Conservation (phyloP, 495 filamentous ascomycete species). For the Parathielavia appendiculata region DNA sequence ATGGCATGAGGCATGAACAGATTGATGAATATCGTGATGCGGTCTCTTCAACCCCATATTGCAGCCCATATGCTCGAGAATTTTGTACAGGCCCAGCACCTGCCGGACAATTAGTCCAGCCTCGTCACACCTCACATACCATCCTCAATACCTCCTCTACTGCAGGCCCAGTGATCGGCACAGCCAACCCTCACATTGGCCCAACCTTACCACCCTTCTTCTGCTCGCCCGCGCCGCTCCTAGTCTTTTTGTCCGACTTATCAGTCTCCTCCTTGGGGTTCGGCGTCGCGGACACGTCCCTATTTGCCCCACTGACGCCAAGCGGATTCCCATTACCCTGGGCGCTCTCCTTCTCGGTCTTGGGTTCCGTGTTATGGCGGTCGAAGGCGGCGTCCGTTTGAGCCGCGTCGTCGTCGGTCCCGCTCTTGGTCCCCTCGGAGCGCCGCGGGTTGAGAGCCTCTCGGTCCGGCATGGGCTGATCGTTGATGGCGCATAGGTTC, state of each 20-base stretch:
- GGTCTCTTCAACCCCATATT: background rate
- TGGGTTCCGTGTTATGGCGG: conserved; percentile 37
- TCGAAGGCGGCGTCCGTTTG: conserved; percentile 40
- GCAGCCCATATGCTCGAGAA: background rate
- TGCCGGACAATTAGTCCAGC: background rate
- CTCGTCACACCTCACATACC: background rate
- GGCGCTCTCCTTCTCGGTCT: conserved; percentile 27
- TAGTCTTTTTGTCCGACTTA: conserved; percentile 16
- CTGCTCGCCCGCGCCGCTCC: conserved; percentile 24
- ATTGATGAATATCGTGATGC: background rate
- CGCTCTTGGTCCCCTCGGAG: conserved; percentile 37
- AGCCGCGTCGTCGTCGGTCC: conserved; percentile 35
- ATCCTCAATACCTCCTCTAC: background rate
- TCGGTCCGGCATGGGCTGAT: conserved; percentile 36
- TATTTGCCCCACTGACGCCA: conserved; percentile 36
- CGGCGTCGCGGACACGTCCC: conserved; percentile 28
- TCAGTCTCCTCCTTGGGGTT: conserved; percentile 13
- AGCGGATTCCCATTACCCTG: conserved; percentile 36
- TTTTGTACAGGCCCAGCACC: background rate
- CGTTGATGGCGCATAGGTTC: conserved; percentile 29
- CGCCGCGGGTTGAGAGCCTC: conserved; percentile 37
- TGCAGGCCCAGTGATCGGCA: no score
- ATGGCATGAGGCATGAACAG: background rate
- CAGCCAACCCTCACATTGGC: conserved; percentile 4
- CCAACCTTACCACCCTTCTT: conserved; percentile 23